These are phyloP conservation scores for Emericellopsis cladophorae DNA, from an alignment of 2,329 filamentous ascomycete genomes.

Conservation along the genomic window DNA sequence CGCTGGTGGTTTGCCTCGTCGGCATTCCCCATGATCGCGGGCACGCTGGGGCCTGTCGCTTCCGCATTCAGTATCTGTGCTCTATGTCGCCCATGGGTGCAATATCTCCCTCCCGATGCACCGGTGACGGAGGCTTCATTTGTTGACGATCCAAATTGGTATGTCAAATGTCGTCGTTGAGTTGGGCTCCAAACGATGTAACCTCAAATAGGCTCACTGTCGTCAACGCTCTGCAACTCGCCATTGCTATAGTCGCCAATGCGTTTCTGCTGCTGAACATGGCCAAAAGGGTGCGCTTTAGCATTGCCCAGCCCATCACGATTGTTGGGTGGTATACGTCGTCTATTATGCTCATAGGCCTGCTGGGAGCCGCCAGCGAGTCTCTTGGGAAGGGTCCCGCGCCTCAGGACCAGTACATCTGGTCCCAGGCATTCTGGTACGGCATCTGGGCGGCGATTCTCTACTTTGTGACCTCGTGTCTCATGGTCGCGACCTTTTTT, in stretches of 20 bases:
- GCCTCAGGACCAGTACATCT: slow-evolving; percentile 19
- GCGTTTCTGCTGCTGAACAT: slow-evolving; percentile 79
- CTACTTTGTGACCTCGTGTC: slow-evolving; percentile 66
- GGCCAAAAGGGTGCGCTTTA: slow-evolving; percentile 66
- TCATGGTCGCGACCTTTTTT: slow-evolving; percentile 68
- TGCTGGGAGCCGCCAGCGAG: slow-evolving; percentile 52
- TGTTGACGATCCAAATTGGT: slow-evolving; percentile 61
- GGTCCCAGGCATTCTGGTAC: slow-evolving; percentile 80
- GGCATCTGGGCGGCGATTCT: slow-evolving; percentile 67
- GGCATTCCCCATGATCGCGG: slow-evolving; percentile 66
- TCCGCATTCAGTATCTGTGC: slow-evolving; percentile 82
- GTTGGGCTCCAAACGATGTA: too few relatives aligned
- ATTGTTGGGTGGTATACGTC: slow-evolving; percentile 68
- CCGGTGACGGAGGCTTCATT: slow-evolving; percentile 35
- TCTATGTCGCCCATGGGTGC: slow-evolving; percentile 69
- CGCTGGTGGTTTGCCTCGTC: slow-evolving; percentile 54
- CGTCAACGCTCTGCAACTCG: slow-evolving; percentile 68
- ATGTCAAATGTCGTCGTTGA: slow-evolving; percentile 6
- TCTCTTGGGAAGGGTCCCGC: slow-evolving; percentile 25
- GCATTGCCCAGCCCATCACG: slow-evolving; percentile 69
- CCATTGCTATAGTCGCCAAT: slow-evolving; percentile 66
- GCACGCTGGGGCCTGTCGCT: slow-evolving; percentile 73
- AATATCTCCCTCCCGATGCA: slow-evolving; percentile 32
- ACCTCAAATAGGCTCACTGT: slow-evolving; percentile 43
- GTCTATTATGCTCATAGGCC: slow-evolving; percentile 51